A percentile compares a stretch with the other conserved stretches of the same genome.
Conservation (phyloP, 192 early-diverging fungal genomes). For the Coemansia sp. region DNA sequence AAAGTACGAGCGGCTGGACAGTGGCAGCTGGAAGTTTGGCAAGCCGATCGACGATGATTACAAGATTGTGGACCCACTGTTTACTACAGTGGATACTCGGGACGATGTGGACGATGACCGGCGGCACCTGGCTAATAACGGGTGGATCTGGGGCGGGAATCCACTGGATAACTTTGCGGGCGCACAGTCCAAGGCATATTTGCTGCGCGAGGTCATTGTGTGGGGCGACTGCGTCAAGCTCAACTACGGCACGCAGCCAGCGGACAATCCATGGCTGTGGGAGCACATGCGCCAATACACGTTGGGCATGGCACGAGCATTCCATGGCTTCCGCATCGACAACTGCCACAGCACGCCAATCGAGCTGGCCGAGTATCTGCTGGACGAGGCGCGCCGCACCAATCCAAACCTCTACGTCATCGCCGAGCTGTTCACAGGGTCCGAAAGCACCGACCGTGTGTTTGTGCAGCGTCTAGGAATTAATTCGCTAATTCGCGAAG, state of each 20-base stretch:
- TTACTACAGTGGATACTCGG: constrained; percentile 81
- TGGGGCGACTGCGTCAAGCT: constrained; percentile 99
- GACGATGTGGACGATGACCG: constrained; percentile 70
- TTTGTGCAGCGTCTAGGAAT: constrained; percentile 95
- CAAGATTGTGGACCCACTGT: constrained; percentile 90
- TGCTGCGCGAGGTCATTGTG: constrained; percentile 92
- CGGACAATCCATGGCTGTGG: constrained; percentile 96
- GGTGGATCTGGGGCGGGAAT: constrained; percentile 92
- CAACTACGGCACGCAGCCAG: constrained; percentile 80
- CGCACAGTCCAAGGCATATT: constrained; percentile 80
- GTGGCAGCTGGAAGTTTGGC: constrained; percentile 76
- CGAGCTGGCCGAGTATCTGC: constrained; percentile 87
- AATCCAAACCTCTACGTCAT: constrained; percentile 94
- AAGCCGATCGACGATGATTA: constrained; percentile 70
- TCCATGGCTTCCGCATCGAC: constrained; percentile 97
- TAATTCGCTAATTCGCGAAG: constrained; percentile 95
- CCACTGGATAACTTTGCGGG: constrained; percentile 94
- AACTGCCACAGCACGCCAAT: constrained; percentile 99
- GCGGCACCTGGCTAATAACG: constrained; percentile 88
- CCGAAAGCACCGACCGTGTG: constrained; percentile 86
- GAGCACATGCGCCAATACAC: constrained; percentile 90
- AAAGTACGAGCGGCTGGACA: constrained; percentile 77
- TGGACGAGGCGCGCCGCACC: constrained; percentile 81
- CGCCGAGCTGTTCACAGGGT: constrained; percentile 98
- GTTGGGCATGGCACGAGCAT: constrained; percentile 77